Conservation (phyloP, 225 moss, liverwort and hornwort genomes). For the Neckera pumila region DNA sequence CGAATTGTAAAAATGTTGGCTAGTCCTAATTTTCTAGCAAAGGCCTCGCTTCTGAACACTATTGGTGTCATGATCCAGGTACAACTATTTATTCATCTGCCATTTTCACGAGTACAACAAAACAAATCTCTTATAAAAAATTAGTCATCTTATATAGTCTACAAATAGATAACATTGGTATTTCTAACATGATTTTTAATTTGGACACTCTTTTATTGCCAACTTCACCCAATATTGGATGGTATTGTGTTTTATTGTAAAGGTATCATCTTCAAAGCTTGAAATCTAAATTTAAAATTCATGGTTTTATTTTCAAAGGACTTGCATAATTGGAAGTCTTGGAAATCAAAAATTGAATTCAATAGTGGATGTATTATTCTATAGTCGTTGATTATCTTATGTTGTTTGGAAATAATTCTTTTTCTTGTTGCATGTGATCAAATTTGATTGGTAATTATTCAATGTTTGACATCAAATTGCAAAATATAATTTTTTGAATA, state of each 20-base stretch:
- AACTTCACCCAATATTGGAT: background rate
- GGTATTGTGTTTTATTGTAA: background rate
- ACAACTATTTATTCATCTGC: background rate
- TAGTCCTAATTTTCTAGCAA: slow-evolving; percentile 76
- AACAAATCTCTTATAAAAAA: background rate
- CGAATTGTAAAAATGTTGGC: slow-evolving; percentile 61
- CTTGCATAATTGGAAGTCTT: background rate
- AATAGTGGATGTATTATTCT: background rate
- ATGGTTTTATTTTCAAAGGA: background rate
- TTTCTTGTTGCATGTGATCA: background rate
- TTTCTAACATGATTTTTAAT: background rate
- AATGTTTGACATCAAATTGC: background rate
- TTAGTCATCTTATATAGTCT: background rate
- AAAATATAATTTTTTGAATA: background rate
- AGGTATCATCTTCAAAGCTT: background rate
- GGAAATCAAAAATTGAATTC: background rate
- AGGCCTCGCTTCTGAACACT: slow-evolving; percentile 49
- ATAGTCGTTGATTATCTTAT: background rate
- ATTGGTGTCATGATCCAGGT: slow-evolving; percentile 66
- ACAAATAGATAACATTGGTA: background rate
- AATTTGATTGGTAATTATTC: background rate
- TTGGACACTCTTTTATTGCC: background rate
- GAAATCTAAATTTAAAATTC: background rate
- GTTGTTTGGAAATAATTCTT: background rate
- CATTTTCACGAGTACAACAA: background rate